phyloP scores from a whole-genome alignment of 202 grass and related monocot species.

The Panicum virgatum region DNA sequence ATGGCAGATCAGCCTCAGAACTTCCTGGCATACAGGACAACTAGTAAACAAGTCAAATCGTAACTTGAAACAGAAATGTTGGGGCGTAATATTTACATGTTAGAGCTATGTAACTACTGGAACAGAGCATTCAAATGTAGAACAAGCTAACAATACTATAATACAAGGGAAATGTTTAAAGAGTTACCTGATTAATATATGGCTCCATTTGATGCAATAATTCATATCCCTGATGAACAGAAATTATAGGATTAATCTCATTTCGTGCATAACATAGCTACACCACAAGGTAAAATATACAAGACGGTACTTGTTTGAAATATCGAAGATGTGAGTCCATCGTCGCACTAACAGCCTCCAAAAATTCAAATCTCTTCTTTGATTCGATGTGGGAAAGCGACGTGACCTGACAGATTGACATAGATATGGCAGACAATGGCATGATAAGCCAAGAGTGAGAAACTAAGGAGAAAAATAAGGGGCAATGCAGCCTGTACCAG shows the following conservation, averaged over 20 bases:
- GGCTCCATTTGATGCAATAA: conserved; percentile 98
- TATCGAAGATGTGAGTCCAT: conserved; percentile 99
- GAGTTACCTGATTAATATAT: conserved; percentile 95
- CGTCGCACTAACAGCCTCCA: conserved; percentile 97
- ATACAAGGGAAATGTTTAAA: conserved; percentile 10
- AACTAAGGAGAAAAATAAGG: conserved; percentile 19
- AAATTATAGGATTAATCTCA: conserved; percentile 39
- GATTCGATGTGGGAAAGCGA: conserved; percentile 90
- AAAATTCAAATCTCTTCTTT: conserved; percentile 99
- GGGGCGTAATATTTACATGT: not conserved
- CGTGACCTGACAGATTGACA: conserved; percentile 64
- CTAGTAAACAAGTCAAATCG: not conserved
- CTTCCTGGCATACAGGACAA: not conserved
- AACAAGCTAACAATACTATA: conserved; percentile 6
- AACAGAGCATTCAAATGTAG: conserved; percentile 20
- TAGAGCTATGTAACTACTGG: not conserved
- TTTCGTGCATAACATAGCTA: conserved; percentile 36
- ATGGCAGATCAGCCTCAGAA: not conserved
- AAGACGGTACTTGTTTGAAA: conserved; percentile 89
- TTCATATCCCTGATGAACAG: conserved; percentile 92
- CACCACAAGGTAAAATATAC: conserved; percentile 17
- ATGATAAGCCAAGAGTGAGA: conserved; percentile 18
- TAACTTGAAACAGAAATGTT: not conserved
- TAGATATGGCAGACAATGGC: conserved; percentile 8
- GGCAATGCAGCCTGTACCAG: conserved; percentile 53